Evolutionary conservation across 192 early-diverging fungal genomes (phyloP).

Genomic region (Haplosporangium gracile): DNA sequence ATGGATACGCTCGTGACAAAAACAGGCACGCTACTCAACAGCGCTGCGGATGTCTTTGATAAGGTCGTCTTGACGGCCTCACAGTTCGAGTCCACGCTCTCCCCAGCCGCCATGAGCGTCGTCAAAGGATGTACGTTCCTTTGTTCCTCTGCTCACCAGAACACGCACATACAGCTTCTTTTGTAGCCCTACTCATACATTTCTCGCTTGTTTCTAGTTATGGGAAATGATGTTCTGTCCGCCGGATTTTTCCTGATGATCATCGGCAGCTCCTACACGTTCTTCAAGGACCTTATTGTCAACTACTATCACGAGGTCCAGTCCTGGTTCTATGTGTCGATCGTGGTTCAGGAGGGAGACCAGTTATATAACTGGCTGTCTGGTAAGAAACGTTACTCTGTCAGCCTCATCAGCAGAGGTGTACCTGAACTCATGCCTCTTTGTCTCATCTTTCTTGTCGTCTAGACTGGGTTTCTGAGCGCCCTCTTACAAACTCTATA

Average conservation of each 20-base stretch:
- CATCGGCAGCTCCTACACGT: conserved; percentile 49
- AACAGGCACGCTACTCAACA: conserved; percentile 44
- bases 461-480: conserved; percentile 6
- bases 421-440: conserved; percentile 6
- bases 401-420: conserved; percentile 10
- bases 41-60: conserved; percentile 46
- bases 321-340: conserved; percentile 55
- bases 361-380: conserved; percentile 53
- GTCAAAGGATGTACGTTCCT: conserved; percentile 34
- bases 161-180: background rate
- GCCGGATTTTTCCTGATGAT: conserved; percentile 55
- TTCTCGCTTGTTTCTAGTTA: conserved; percentile 6
- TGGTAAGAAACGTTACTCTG: conserved; percentile 19
- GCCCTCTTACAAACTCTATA: conserved; percentile 5
- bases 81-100: conserved; percentile 44
- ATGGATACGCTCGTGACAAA: conserved; percentile 44
- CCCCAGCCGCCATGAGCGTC: conserved; percentile 47
- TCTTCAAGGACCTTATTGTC: conserved; percentile 45
- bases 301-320: conserved; percentile 45
- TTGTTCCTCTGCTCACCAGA: background rate
- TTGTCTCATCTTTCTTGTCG: background rate
- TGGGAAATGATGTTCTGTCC: conserved; percentile 53
- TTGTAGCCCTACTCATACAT: background rate
- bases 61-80: conserved; percentile 30
- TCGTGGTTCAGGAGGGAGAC: conserved; percentile 53